phyloP scores from a whole-genome alignment of 257 asterid species.

The Gentiana macrophylla region DNA sequence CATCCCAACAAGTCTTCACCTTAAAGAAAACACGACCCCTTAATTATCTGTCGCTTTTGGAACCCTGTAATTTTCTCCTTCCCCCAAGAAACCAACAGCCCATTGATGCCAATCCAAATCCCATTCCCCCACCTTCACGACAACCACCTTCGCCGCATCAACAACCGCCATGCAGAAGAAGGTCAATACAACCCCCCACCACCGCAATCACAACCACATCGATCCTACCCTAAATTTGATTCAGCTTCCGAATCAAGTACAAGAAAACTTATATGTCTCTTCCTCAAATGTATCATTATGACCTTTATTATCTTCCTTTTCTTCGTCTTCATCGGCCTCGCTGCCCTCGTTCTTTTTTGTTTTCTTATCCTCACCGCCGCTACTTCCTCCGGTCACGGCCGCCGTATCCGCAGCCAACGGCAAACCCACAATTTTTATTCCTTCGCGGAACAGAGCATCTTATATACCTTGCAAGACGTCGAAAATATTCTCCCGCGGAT shows the following conservation, averaged over 20 bases:
- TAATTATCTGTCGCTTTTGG: no score
- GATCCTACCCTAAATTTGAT: no score
- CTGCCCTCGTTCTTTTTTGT: conserved; percentile 69
- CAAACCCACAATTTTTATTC: not conserved
- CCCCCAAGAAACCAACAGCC: no score
- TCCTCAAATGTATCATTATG: conserved; percentile 68
- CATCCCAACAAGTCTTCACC: no score
- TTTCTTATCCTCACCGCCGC: conserved; percentile 54
- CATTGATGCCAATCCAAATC: no score
- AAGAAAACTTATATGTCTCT: conserved; percentile 40
- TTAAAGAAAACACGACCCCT: no score
- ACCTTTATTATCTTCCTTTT: conserved; percentile 45
- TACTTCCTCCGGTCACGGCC: conserved; percentile 49
- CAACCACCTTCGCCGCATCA: no score
- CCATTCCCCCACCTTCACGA: no score
- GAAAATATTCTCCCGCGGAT: conserved; percentile 28
- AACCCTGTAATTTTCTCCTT: no score
- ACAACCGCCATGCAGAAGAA: no score
- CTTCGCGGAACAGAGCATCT: not conserved
- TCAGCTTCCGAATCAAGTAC: conserved; percentile 22
- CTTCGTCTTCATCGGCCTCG: conserved; percentile 79
- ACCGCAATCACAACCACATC: no score
- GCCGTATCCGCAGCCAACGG: conserved; percentile 14
- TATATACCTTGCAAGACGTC: conserved; percentile 4
- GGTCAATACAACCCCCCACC: no score